Evolutionary conservation across 441 rosid genomes (phyloP).

Genomic region (Croton laevigatus): DNA sequence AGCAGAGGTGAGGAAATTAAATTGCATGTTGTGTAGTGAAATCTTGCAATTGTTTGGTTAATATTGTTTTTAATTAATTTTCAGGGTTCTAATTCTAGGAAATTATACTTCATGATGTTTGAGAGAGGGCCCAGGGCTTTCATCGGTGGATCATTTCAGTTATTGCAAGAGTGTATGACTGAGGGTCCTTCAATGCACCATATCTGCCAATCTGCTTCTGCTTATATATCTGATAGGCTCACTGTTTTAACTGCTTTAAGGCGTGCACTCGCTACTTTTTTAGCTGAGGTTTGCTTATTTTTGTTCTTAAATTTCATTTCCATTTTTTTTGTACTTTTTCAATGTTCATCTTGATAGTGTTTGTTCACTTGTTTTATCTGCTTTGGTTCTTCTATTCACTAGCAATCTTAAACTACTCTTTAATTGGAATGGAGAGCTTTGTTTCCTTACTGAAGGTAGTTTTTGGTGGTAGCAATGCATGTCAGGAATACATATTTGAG

Average conservation of each 20-base stretch:
- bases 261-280: conserved; percentile 68
- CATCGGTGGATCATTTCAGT: conserved; percentile 45
- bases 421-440: not conserved
- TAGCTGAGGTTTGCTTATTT: conserved; percentile 64
- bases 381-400: not conserved
- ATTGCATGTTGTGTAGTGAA: not conserved
- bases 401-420: not conserved
- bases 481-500: too few relatives aligned
- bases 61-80: conserved; percentile 2
- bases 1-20: conserved; percentile 53
- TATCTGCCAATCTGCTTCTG: conserved; percentile 55
- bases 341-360: not conserved
- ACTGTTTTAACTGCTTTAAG: conserved; percentile 53
- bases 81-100: conserved; percentile 69
- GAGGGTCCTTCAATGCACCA: conserved; percentile 56
- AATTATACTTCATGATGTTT: conserved; percentile 69
- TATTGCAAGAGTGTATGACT: conserved; percentile 37
- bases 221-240: conserved; percentile 67
- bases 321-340: not conserved
- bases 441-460: too few relatives aligned
- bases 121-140: conserved; percentile 95
- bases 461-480: too few relatives aligned
- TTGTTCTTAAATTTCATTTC: conserved; percentile 3
- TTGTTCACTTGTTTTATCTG: not conserved
- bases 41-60: not conserved